A percentile compares a stretch with the other conserved stretches of the same genome.
Conservation (phyloP, 257 asterid genomes). For the Gentiana macrophylla region DNA sequence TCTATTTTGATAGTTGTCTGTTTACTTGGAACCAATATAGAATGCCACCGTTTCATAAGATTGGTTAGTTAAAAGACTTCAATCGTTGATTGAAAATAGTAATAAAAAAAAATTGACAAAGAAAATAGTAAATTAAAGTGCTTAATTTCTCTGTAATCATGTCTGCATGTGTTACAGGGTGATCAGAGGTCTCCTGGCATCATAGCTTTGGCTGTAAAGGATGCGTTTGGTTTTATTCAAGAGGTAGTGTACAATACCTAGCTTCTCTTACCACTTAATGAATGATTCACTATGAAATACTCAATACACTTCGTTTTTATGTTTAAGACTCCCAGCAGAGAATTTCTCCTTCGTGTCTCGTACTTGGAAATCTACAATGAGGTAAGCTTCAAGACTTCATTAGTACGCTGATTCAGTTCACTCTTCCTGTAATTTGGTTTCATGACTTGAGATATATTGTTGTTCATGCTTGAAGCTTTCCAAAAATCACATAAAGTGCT, state of each 20-base stretch:
- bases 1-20: too few species aligned
- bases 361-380: conserved; percentile 98
- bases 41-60: too few species aligned
- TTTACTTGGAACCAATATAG: too few species aligned
- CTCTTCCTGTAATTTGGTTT: too few species aligned
- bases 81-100: too few species aligned
- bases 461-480: too few species aligned
- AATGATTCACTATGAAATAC: background rate
- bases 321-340: conserved; percentile 92
- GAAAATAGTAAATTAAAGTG: too few species aligned
- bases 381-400: conserved; percentile 35
- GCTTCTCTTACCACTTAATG: background rate
- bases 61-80: too few species aligned
- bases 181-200: conserved; percentile 99
- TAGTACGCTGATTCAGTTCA: too few species aligned
- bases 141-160: background rate
- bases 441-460: too few species aligned
- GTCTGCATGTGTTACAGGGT: conserved; percentile 46
- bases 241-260: conserved; percentile 53
- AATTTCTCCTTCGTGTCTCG: conserved; percentile 90
- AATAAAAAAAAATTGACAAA: too few species aligned
- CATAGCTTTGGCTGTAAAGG: conserved; percentile 97
- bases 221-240: conserved; percentile 93
- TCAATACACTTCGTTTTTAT: conserved; percentile 13
- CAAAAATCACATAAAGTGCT: too few species aligned